Evolutionary conservation across 345 rosid species (phyloP).

Genomic region (Citrus medica): DNA sequence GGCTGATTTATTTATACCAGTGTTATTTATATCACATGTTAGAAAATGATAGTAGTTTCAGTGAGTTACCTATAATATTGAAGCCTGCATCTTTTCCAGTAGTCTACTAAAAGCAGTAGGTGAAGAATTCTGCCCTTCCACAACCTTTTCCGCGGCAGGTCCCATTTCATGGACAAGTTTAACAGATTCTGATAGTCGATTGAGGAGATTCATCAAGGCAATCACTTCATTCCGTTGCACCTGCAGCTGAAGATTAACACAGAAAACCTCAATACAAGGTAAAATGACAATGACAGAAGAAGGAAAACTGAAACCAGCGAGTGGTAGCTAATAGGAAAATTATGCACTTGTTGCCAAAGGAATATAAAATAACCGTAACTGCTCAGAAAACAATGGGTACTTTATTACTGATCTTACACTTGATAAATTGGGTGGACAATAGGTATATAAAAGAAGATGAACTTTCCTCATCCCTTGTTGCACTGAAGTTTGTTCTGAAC

Average conservation of each 20-base stretch:
- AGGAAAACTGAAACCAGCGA: background rate
- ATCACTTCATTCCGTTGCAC: constrained; percentile 78
- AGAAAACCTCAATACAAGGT: background rate
- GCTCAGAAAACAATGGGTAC: background rate
- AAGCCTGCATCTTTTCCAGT: constrained; percentile 35
- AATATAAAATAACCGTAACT: background rate
- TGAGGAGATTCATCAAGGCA: constrained; percentile 71
- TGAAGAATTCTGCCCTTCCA: constrained; percentile 20
- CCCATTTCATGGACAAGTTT: constrained; percentile 56
- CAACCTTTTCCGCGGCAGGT: constrained; percentile 35
- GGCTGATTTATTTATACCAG: no score
- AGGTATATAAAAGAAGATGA: background rate
- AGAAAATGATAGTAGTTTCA: background rate
- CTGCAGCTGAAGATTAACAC: constrained; percentile 43
- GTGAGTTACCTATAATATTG: constrained; percentile 21
- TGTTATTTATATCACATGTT: background rate
- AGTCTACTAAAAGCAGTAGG: constrained; percentile 19
- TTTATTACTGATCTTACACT: background rate
- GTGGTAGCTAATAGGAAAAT: background rate
- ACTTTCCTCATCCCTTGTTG: background rate
- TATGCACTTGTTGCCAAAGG: background rate
- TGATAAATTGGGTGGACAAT: background rate
- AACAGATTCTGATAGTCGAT: constrained; percentile 69
- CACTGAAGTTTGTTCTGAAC: background rate
- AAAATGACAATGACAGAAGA: background rate